Base-by-base conservation (phyloP, 768 basidiomycete species). In the Boletellus emodensis region DNA sequence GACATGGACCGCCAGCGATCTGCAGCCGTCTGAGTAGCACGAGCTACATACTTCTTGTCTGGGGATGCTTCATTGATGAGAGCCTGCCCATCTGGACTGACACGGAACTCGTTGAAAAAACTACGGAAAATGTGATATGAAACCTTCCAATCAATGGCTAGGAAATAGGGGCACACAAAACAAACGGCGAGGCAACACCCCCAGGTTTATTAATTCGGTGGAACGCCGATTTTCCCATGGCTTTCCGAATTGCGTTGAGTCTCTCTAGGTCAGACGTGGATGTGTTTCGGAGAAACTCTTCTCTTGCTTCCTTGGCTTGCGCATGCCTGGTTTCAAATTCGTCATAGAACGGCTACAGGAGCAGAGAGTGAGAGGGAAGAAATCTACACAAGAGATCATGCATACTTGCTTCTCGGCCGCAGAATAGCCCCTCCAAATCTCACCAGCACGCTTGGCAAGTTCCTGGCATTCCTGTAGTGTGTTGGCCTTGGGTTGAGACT, bases 381-480 rank as follows among this genome's bases (percentile, higher is more conserved):
- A 33, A 17, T 4, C 24, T 6, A 30, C 3, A 24, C 1, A 22
- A 33, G 34, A 26, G n/a, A 46, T 3, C 12, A 49, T 20, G 48
- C 63, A 20, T 32, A 73, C 75, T 56, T 73, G 58, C 45, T 68
- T 75, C 49, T 76, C 69, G 4, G 48, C 55, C 11, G 56, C 58
- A 5, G 72, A 52, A n/a, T 74, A 52, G 4, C 41, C 51, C 1
- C 41, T 61, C 75, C 75, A 76, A 4, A 51, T 45, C 33, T 49
- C 52, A 10, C 51, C 54, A 7, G 66, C 61, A 17, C 62, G 51
- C 49, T 49, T 68, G 13, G 61, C n/a, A 2, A 57, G 2, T 11
- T 46, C 51, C 6, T 48, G 47, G 1, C 10, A 34, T 0, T 51
- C 52, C 10, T 22, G 15, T 0, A 39, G 4, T 0, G 55, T 4